phyloP scores from a whole-genome alignment of 192 early-diverging fungal species.

The Coemansia sp. region DNA sequence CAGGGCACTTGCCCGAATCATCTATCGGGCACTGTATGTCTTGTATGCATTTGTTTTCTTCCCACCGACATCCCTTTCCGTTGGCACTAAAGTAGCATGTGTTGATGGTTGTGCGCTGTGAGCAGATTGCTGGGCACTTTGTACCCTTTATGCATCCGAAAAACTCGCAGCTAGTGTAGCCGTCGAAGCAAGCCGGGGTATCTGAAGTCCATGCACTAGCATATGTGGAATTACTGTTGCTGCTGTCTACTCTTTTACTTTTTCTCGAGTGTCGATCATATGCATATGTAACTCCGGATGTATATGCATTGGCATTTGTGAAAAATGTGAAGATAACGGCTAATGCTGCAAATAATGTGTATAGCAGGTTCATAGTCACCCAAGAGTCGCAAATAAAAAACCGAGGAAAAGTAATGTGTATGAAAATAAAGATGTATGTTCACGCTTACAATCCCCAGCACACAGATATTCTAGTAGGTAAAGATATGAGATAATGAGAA shows the following conservation, averaged over 20 bases:
- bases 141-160: slow-evolving; percentile 1
- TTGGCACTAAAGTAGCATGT: slow-evolving; percentile 1
- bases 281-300: not conserved
- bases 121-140: not conserved
- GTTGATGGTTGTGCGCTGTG: not conserved
- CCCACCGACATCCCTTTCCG: slow-evolving; percentile 10
- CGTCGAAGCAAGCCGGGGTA: not conserved
- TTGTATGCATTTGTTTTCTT: not conserved
- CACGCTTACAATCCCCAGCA: too few relatives aligned
- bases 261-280: not conserved
- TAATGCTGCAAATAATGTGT: slow-evolving; percentile 2
- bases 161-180: slow-evolving; percentile 1
- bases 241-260: not conserved
- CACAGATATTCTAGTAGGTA: not conserved
- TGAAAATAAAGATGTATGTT: not conserved
- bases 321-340: not conserved
- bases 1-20: not conserved
- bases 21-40: slow-evolving; percentile 7
- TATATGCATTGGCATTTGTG: not conserved
- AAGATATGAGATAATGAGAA: not conserved
- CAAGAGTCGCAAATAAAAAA: not conserved
- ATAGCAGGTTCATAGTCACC: not conserved
- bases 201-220: not conserved
- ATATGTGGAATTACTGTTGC: not conserved
- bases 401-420: not conserved